A percentile compares a stretch with the other conserved stretches of the same genome.
These are phyloP conservation scores for Thalassiosira profunda DNA, from an alignment of 108 stramenopile genomes.

Conservation along the genomic window DNA sequence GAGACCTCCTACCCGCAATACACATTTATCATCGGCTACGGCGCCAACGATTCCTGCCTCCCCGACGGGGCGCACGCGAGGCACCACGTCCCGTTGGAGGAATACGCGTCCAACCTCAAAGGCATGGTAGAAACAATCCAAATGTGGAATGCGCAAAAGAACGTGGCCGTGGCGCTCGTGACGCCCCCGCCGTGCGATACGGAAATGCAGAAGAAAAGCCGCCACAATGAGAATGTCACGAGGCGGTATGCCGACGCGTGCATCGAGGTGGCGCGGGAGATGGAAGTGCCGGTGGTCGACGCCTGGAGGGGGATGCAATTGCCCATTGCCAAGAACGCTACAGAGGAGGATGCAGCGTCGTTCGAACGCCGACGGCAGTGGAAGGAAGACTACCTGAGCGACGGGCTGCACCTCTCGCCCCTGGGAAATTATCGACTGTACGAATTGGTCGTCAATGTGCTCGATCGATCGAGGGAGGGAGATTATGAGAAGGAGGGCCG, in stretches of 20 bases:
- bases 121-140: constrained; percentile 50
- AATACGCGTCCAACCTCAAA: constrained; percentile 70
- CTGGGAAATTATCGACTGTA: constrained; percentile 59
- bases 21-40: constrained; percentile 54
- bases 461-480: constrained; percentile 2
- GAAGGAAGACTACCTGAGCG: constrained; percentile 45
- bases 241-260: constrained; percentile 60
- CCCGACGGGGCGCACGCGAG: constrained; percentile 28
- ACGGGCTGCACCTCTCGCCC: constrained; percentile 80
- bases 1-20: constrained; percentile 20
- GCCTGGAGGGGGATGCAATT: constrained; percentile 60
- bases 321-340: constrained; percentile 4
- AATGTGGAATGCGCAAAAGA: constrained; percentile 8
- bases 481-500: no score
- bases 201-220: constrained; percentile 60
- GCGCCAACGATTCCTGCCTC: constrained; percentile 79
- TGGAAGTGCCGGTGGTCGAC: constrained; percentile 49
- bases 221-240: constrained; percentile 59
- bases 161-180: constrained; percentile 57
- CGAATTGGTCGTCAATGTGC: constrained; percentile 33
- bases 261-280: constrained; percentile 47
- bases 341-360: constrained; percentile 36
- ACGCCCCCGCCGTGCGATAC: constrained; percentile 81
- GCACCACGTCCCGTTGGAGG: constrained; percentile 72
- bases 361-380: constrained; percentile 24